Conservation (phyloP, 2,329 filamentous ascomycete genomes). For the Beauveria sp. region DNA sequence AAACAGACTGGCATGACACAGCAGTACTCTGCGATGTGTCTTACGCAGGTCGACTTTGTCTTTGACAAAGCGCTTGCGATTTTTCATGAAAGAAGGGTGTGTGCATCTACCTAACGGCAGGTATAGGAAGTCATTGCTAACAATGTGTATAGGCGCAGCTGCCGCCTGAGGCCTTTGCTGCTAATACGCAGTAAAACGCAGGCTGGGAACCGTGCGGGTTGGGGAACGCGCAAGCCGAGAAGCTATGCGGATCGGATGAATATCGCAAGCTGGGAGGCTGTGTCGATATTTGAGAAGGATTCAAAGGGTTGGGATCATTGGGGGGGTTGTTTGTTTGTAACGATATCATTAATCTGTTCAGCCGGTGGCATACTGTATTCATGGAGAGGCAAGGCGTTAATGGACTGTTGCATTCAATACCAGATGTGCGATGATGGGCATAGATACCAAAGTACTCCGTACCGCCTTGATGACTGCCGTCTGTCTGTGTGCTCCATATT, state of each 20-base stretch:
- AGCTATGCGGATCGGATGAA: neutral
- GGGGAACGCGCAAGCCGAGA: neutral
- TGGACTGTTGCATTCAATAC: constrained; percentile 6
- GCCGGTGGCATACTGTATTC: constrained; percentile 6
- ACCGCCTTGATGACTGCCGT: neutral
- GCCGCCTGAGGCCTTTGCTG: constrained; percentile 40
- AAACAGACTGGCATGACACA: constrained; percentile 73
- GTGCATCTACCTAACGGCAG: constrained; percentile 14
- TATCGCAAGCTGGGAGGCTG: neutral
- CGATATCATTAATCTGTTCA: neutral
- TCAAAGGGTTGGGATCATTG: neutral
- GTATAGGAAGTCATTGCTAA: constrained; percentile 8
- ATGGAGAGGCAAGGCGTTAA: constrained; percentile 5
- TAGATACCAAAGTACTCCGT: neutral
- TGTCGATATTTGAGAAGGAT: neutral
- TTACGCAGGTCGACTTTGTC: constrained; percentile 74
- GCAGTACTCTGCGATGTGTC: constrained; percentile 72
- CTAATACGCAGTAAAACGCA: constrained; percentile 7
- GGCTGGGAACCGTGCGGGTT: neutral
- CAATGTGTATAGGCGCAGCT: constrained; percentile 32
- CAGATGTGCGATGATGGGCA: neutral
- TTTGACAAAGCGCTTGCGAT: constrained; percentile 65
- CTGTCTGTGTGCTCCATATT: neutral
- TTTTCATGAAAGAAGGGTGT: constrained; percentile 69
- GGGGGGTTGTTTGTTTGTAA: neutral